These are phyloP conservation scores for Penicillium bovifimosum DNA, from an alignment of 495 filamentous ascomycete species.

Conservation along the genomic window DNA sequence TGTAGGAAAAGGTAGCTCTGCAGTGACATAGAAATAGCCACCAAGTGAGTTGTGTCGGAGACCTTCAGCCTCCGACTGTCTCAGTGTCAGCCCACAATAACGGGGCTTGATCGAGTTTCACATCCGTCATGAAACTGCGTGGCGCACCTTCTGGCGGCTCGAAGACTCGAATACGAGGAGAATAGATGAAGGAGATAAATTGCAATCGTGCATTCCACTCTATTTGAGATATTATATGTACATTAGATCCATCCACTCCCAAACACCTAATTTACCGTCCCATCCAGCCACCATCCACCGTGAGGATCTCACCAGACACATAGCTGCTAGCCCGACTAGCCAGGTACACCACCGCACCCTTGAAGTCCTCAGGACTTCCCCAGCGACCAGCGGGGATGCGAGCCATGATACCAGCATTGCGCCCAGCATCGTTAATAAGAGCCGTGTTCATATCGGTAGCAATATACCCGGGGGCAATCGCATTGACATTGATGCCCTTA, in stretches of 20 bases:
- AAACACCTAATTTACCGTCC: conserved; percentile 51
- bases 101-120: too few species aligned
- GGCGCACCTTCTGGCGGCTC: too few species aligned
- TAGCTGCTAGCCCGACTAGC: conserved; percentile 72
- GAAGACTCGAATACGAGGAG: too few species aligned
- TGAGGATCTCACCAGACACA: conserved; percentile 73
- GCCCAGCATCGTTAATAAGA: conserved; percentile 62
- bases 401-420: conserved; percentile 68
- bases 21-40: too few species aligned
- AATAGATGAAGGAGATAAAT: too few species aligned
- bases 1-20: too few species aligned
- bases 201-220: too few species aligned
- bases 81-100: too few species aligned
- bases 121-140: too few species aligned
- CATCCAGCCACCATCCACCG: conserved; percentile 95
- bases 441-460: conserved; percentile 91
- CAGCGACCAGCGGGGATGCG: conserved; percentile 83
- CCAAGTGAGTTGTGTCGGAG: too few species aligned
- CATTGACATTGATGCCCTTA: conserved; percentile 74
- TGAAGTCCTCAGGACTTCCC: conserved; percentile 86
- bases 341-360: conserved; percentile 74
- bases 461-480: conserved; percentile 77
- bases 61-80: too few species aligned
- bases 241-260: background rate
- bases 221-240: background rate